These are phyloP conservation scores for Rhodotorula sp. DNA, from an alignment of 1,284 basidiomycete species.

Conservation along the genomic window DNA sequence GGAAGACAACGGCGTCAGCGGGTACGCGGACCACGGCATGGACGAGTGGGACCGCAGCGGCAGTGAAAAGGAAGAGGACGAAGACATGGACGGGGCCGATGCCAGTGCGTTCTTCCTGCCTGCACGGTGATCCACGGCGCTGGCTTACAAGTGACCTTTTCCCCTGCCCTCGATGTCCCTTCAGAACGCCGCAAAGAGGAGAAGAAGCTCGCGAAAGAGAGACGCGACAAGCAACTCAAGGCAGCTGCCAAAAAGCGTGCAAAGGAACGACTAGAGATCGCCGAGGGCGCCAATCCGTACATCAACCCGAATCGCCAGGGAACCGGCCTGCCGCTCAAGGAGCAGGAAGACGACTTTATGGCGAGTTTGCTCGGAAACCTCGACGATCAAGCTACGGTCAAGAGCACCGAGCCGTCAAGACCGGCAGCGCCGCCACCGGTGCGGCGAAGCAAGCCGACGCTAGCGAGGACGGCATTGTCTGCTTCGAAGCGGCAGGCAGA, in stretches of 20 bases:
- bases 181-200: constrained; percentile 23
- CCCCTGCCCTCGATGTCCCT: neutral
- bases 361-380: constrained; percentile 67
- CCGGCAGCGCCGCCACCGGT: constrained; percentile 8
- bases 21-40: constrained; percentile 94
- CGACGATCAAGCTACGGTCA: constrained; percentile 51
- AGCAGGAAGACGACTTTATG: constrained; percentile 85
- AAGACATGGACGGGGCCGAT: constrained; percentile 10
- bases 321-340: constrained; percentile 49
- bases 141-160: neutral
- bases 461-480: constrained; percentile 17
- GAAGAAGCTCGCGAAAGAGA: constrained; percentile 41
- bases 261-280: constrained; percentile 50
- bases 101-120: too few species aligned
- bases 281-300: constrained; percentile 49
- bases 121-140: too few species aligned
- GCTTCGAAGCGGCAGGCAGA: constrained; percentile 33
- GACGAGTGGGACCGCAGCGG: constrained; percentile 73
- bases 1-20: constrained; percentile 67
- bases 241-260: constrained; percentile 33
- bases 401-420: constrained; percentile 28
- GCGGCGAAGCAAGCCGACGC: constrained; percentile 9
- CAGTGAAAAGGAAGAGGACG: constrained; percentile 48
- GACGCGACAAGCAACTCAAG: constrained; percentile 33
- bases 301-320: constrained; percentile 42